Percentiles rank a stretch among this genome's conserved stretches.
phyloP scores from a whole-genome alignment of 345 rosid species.

The Conringia planisiliqua region DNA sequence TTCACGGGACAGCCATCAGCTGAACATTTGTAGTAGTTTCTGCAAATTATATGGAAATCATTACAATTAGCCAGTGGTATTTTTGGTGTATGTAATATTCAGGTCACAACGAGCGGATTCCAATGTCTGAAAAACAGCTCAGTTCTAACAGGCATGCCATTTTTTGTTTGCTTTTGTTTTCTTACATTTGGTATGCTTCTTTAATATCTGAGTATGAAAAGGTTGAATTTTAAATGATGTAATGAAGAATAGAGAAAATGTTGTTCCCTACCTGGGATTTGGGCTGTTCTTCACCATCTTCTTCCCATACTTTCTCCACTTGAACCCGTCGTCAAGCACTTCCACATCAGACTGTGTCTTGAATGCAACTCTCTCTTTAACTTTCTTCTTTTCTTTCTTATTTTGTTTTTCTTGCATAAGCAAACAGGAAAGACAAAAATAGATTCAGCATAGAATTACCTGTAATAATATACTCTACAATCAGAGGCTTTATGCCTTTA shows the following conservation, averaged over 20 bases:
- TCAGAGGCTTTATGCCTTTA: neutral
- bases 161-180: neutral
- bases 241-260: neutral
- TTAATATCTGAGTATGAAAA: neutral
- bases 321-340: conserved; percentile 83
- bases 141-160: neutral
- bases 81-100: neutral
- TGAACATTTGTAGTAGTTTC: conserved; percentile 86
- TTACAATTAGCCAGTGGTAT: neutral
- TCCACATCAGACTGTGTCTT: conserved; percentile 77
- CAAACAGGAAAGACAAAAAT: neutral
- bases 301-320: conserved; percentile 97
- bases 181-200: neutral
- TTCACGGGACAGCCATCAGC: conserved; percentile 76
- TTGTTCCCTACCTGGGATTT: conserved; percentile 66
- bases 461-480: neutral
- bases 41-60: conserved; percentile 27
- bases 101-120: neutral
- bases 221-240: neutral
- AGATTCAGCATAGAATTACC: neutral
- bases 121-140: neutral
- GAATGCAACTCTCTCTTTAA: conserved; percentile 68
- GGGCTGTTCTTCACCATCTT: conserved; percentile 95
- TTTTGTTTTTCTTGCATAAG: conserved; percentile 26
- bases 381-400: conserved; percentile 37